Conservation (phyloP, 2,329 filamentous ascomycete species). For the Ascochyta lentis region DNA sequence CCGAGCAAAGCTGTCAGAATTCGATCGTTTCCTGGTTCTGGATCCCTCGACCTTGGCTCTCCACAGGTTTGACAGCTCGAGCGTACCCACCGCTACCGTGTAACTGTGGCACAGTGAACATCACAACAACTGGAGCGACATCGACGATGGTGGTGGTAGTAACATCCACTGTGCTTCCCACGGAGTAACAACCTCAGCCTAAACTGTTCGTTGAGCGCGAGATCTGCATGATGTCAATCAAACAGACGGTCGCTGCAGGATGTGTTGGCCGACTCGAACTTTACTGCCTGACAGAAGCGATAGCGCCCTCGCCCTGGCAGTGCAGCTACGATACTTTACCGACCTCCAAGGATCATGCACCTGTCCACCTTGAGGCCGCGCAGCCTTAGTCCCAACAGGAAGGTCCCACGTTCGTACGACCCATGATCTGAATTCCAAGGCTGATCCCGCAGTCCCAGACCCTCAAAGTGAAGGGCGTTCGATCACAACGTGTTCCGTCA, state of each 20-base stretch:
- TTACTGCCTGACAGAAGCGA: background rate
- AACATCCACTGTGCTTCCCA: background rate
- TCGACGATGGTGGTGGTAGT: background rate
- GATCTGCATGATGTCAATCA: slow-evolving; percentile 10
- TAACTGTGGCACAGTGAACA: background rate
- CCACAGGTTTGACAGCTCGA: slow-evolving; percentile 5
- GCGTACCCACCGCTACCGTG: background rate
- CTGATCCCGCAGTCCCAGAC: background rate
- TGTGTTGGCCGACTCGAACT: slow-evolving; percentile 10
- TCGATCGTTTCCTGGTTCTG: slow-evolving; percentile 12
- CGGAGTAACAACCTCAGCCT: slow-evolving; percentile 2
- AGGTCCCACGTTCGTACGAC: background rate
- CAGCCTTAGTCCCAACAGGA: background rate
- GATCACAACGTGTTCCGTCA: slow-evolving; percentile 3
- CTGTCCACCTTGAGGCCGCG: background rate
- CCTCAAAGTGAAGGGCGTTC: background rate
- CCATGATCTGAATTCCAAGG: background rate
- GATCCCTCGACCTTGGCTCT: slow-evolving; percentile 1
- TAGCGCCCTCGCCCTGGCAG: slow-evolving; percentile 2
- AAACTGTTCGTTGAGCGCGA: slow-evolving; percentile 1
- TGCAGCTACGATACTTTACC: background rate
- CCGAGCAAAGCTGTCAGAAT: slow-evolving; percentile 8
- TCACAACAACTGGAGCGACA: background rate
- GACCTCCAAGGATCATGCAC: background rate
- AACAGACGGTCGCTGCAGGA: slow-evolving; percentile 7